Conservation (phyloP, 495 filamentous ascomycete genomes). For the Penicillium robsamsonii region DNA sequence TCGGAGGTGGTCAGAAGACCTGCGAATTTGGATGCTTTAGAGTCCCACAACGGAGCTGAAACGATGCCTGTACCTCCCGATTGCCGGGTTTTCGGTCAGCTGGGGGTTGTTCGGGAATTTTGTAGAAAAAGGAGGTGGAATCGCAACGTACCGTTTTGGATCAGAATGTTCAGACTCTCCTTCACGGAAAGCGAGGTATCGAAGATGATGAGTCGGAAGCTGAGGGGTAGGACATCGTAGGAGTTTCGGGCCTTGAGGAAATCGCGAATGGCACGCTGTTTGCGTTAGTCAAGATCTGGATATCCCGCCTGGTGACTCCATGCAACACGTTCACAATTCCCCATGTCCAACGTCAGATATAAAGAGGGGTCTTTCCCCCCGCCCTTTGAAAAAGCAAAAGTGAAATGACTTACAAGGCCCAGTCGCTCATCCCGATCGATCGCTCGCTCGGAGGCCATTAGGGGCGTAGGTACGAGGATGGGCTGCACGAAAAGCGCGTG, state of each 20-base stretch:
- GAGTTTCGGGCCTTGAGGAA: conserved; percentile 96
- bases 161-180: conserved; percentile 92
- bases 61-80: conserved; percentile 74
- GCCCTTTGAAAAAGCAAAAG: conserved; percentile 12
- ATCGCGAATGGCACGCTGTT: conserved; percentile 82
- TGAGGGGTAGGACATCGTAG: conserved; percentile 98
- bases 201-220: conserved; percentile 92
- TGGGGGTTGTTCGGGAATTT: conserved; percentile 1
- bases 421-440: conserved; percentile 90
- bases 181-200: conserved; percentile 94
- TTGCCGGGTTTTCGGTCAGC: conserved; percentile 26
- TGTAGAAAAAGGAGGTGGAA: conserved; percentile 8
- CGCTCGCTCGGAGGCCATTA: conserved; percentile 62
- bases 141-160: conserved; percentile 79
- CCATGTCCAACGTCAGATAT: conserved; percentile 15
- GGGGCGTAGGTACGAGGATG: conserved; percentile 81
- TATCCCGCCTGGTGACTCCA: conserved; percentile 10
- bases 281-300: conserved; percentile 35
- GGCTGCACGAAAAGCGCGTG: conserved; percentile 67
- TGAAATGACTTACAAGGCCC: conserved; percentile 70
- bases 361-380: conserved; percentile 9
- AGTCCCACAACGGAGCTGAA: conserved; percentile 97
- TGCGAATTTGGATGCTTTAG: conserved; percentile 87
- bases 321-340: conserved; percentile 20
- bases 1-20: conserved; percentile 93